Evolutionary conservation across 176 grass and related monocot species (phyloP).

Genomic region (Phoenix roebelenii): DNA sequence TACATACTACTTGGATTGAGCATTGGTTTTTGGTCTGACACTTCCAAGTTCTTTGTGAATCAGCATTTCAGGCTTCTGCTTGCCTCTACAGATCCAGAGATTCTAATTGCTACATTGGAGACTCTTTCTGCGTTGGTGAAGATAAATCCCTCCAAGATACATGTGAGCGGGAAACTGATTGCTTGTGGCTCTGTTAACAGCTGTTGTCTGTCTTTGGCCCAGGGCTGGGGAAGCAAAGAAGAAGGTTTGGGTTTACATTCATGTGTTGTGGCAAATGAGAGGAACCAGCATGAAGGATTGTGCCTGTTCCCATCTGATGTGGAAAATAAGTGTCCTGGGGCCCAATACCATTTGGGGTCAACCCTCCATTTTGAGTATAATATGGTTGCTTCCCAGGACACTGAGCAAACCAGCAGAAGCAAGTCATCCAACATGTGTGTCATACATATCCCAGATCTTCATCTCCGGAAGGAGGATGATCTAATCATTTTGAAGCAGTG

Average conservation of each 20-base stretch:
- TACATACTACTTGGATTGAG: not conserved
- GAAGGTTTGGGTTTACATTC: constrained; percentile 91
- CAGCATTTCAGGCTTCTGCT: constrained; percentile 91
- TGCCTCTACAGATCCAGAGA: constrained; percentile 83
- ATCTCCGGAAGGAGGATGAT: constrained; percentile 83
- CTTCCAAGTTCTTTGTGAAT: constrained; percentile 16
- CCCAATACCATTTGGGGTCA: constrained; percentile 75
- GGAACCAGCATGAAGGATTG: constrained; percentile 58
- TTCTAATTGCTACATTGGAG: constrained; percentile 86
- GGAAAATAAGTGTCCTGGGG: constrained; percentile 59
- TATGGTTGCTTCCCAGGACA: constrained; percentile 22
- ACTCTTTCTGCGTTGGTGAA: constrained; percentile 74
- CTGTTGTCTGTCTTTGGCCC: constrained; percentile 80
- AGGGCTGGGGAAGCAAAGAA: constrained; percentile 99
- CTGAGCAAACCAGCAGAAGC: constrained; percentile 30
- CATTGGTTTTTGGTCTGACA: not conserved
- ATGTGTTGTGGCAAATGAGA: constrained; percentile 86
- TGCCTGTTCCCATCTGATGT: constrained; percentile 62
- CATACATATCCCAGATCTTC: constrained; percentile 83
- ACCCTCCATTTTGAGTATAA: constrained; percentile 98
- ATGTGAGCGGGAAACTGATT: constrained; percentile 84
- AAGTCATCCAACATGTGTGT: constrained; percentile 64
- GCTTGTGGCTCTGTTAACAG: constrained; percentile 70
- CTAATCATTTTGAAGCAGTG: constrained; percentile 79
- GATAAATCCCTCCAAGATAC: constrained; percentile 96